Evolutionary conservation across 108 stramenopile genomes (phyloP).

Genomic region (Conticribra weissflogii): DNA sequence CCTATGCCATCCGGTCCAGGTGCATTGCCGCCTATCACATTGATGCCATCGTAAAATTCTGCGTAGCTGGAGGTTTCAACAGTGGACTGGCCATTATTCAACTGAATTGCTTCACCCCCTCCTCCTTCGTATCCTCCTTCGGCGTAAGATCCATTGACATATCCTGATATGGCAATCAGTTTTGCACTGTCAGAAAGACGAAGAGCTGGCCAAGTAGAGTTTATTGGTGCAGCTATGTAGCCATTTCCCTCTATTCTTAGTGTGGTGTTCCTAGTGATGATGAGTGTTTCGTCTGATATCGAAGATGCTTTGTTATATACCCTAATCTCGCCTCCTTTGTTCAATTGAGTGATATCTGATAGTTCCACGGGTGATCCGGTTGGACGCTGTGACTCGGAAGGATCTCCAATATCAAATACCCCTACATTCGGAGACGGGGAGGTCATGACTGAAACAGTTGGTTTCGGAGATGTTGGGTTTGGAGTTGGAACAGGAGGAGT

Average conservation of each 20-base stretch:
- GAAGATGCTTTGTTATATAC: slow-evolving; percentile 13
- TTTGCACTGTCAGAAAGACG: slow-evolving; percentile 22
- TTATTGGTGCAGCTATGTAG: slow-evolving; percentile 15
- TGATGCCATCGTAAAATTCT: slow-evolving; percentile 24
- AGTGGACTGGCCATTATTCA: slow-evolving; percentile 28
- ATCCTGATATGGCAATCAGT: slow-evolving; percentile 11
- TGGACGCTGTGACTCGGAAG: neutral
- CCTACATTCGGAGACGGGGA: neutral
- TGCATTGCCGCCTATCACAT: slow-evolving; percentile 25
- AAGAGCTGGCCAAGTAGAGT: slow-evolving; percentile 35
- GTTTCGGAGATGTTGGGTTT: slow-evolving; percentile 4
- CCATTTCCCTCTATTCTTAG: slow-evolving; percentile 15
- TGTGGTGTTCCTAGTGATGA: slow-evolving; percentile 15
- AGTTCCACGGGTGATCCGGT: slow-evolving; percentile 28
- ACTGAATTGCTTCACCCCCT: slow-evolving; percentile 27
- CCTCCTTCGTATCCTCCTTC: slow-evolving; percentile 7
- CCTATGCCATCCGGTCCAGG: slow-evolving; percentile 13
- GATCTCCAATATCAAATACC: neutral
- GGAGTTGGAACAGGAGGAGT: slow-evolving; percentile 1
- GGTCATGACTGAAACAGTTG: neutral
- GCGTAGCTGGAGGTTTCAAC: slow-evolving; percentile 15
- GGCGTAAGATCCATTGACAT: slow-evolving; percentile 17
- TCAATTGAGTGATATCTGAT: slow-evolving; percentile 19
- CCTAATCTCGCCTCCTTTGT: slow-evolving; percentile 15
- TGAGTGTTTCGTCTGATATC: slow-evolving; percentile 24